Evolutionary conservation across 805 yeast species (phyloP).

Genomic region (Wickerhamiella cacticola): DNA sequence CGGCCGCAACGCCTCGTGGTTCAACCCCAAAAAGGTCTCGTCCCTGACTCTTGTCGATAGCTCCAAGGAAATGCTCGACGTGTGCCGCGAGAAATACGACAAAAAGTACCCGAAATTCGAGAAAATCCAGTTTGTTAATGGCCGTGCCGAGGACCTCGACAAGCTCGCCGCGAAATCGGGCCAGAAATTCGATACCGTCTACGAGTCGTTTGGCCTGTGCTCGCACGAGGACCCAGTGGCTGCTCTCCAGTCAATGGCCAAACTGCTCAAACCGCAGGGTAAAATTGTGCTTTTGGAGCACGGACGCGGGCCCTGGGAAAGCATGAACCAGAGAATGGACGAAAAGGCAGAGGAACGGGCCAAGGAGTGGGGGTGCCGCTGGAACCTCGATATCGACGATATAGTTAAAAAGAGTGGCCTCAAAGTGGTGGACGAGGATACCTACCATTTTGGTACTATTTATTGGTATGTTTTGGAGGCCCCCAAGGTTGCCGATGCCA

Average conservation of each 20-base stretch:
- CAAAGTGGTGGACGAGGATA: conserved; percentile 64
- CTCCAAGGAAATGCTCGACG: conserved; percentile 72
- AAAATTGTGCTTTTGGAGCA: conserved; percentile 80
- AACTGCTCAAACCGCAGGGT: conserved; percentile 77
- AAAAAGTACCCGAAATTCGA: conserved; percentile 51
- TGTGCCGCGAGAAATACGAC: conserved; percentile 61
- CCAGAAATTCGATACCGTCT: conserved; percentile 71
- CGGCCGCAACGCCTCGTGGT: conserved; percentile 76
- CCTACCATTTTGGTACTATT: conserved; percentile 86
- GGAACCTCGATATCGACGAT: conserved; percentile 91
- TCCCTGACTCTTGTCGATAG: conserved; percentile 82
- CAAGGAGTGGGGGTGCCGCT: conserved; percentile 91
- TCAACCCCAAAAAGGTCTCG: conserved; percentile 45
- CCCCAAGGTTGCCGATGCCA: too few relatives aligned
- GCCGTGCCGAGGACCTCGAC: conserved; percentile 72
- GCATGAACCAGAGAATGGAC: conserved; percentile 70
- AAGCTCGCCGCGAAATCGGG: conserved; percentile 37
- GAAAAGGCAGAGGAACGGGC: conserved; percentile 71
- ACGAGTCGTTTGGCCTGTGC: conserved; percentile 91
- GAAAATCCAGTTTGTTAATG: conserved; percentile 78
- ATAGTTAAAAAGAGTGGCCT: conserved; percentile 73
- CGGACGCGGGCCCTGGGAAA: conserved; percentile 73
- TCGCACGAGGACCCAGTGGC: conserved; percentile 87
- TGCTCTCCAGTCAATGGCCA: conserved; percentile 63
- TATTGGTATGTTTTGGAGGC: conserved; percentile 30